Evolutionary conservation across 2,329 filamentous ascomycete genomes (phyloP).

Genomic region (Aschersonia sp.): DNA sequence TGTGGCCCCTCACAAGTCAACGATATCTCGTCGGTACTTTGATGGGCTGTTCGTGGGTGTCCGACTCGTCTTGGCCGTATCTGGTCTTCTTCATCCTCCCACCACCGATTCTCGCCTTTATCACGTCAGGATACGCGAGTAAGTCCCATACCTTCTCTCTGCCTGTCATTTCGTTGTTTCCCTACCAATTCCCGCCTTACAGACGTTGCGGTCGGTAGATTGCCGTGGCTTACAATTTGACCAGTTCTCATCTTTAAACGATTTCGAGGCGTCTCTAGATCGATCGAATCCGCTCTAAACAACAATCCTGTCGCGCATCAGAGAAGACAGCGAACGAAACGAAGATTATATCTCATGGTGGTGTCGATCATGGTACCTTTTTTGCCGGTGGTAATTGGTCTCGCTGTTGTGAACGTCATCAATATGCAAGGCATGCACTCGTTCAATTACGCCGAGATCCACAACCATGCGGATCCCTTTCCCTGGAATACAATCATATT

Average conservation of each 20-base stretch:
- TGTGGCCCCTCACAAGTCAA: conserved; percentile 29
- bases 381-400: conserved; percentile 29
- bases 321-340: conserved; percentile 31
- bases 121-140: conserved; percentile 33
- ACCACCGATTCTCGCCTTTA: conserved; percentile 25
- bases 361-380: conserved; percentile 36
- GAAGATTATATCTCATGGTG: conserved; percentile 41
- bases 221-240: background rate
- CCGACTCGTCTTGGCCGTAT: conserved; percentile 30
- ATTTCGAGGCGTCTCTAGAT: conserved; percentile 29
- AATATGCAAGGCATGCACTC: conserved; percentile 12
- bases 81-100: conserved; percentile 33
- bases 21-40: conserved; percentile 35
- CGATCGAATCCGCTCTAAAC: conserved; percentile 23
- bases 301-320: conserved; percentile 23
- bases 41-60: conserved; percentile 31
- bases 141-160: conserved; percentile 11
- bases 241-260: conserved; percentile 31
- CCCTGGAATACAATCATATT: conserved; percentile 34
- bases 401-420: conserved; percentile 26
- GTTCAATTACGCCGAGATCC: conserved; percentile 28
- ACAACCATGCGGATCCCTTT: conserved; percentile 19
- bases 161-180: background rate
- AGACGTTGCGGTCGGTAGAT: no score
- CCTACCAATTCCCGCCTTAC: no score